Conservation (phyloP, 1,284 basidiomycete genomes). For the Somion occarium region DNA sequence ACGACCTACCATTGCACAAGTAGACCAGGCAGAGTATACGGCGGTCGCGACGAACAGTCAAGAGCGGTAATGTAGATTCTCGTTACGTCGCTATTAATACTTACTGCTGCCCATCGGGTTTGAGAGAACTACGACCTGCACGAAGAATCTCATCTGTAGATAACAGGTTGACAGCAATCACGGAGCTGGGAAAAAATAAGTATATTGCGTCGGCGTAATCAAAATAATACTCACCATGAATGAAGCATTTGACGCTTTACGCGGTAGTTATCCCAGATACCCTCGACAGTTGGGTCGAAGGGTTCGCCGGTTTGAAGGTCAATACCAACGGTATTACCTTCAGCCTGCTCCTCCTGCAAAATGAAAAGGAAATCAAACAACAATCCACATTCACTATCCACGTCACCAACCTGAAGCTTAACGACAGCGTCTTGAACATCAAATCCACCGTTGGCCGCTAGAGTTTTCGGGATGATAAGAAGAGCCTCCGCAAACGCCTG, state of each 20-base stretch:
- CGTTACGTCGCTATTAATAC: too few species aligned
- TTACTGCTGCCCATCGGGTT: conserved; percentile 68
- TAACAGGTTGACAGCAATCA: conserved; percentile 94
- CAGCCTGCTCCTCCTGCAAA: conserved; percentile 83
- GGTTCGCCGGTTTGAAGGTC: conserved; percentile 94
- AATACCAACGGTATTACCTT: conserved; percentile 88
- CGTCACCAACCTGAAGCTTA: conserved; percentile 66
- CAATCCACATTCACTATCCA: conserved; percentile 8
- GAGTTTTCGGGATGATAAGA: conserved; percentile 93
- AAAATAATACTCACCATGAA: conserved; percentile 63
- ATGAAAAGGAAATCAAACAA: conserved; percentile 10
- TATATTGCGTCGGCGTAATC: conserved; percentile 12
- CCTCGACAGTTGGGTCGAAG: conserved; percentile 92
- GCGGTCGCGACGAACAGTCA: too few species aligned
- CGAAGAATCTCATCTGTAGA: conserved; percentile 95
- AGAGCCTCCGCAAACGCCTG: conserved; percentile 96
- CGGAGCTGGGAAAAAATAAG: conserved; percentile 58
- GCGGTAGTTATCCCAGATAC: conserved; percentile 99
- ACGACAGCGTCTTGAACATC: conserved; percentile 97
- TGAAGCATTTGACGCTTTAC: conserved; percentile 99
- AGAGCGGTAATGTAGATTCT: too few species aligned
- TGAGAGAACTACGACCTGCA: conserved; percentile 87
- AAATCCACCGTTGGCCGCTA: conserved; percentile 95
- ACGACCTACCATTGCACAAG: too few species aligned
- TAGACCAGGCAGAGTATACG: too few species aligned